Evolutionary conservation across 2,329 filamentous ascomycete species (phyloP).

Genomic region (Penicillium sp.): DNA sequence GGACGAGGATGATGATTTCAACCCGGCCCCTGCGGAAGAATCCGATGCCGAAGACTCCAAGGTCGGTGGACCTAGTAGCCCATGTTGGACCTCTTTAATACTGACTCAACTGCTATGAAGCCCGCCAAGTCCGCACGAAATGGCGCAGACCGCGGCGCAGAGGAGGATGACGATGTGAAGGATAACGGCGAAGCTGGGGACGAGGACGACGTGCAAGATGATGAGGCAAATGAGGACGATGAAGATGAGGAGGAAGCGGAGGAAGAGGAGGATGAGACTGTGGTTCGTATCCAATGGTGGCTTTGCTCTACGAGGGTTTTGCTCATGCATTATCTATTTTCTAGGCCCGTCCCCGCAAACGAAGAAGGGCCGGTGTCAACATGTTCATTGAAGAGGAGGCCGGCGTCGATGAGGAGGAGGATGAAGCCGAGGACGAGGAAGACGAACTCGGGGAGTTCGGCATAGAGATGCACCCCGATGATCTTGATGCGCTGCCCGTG

Average conservation of each 20-base stretch:
- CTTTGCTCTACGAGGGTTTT: neutral
- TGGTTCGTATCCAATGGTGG: constrained; percentile 35
- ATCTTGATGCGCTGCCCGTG: constrained; percentile 70
- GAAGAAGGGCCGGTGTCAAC: constrained; percentile 69
- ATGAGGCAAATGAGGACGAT: constrained; percentile 53
- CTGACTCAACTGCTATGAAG: constrained; percentile 22
- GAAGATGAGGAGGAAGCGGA: constrained; percentile 44
- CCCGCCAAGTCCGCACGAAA: constrained; percentile 26
- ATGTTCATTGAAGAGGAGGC: constrained; percentile 97
- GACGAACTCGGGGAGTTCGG: constrained; percentile 82
- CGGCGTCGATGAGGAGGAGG: constrained; percentile 91
- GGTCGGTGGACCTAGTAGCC: constrained; percentile 23
- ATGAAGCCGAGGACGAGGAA: constrained; percentile 84
- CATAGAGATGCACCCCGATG: constrained; percentile 86
- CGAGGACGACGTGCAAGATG: constrained; percentile 52
- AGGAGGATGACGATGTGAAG: constrained; percentile 44
- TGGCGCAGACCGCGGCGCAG: constrained; percentile 48
- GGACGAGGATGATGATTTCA: constrained; percentile 85
- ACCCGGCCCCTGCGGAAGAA: constrained; percentile 69
- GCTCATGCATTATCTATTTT: constrained; percentile 16
- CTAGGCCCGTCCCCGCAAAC: constrained; percentile 73
- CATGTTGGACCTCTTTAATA: constrained; percentile 21
- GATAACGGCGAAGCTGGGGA: constrained; percentile 36
- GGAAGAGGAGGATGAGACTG: constrained; percentile 55
- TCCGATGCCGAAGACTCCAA: constrained; percentile 65